Conservation (phyloP, 768 basidiomycete species). For the Cystofilobasidium bisporidii region DNA sequence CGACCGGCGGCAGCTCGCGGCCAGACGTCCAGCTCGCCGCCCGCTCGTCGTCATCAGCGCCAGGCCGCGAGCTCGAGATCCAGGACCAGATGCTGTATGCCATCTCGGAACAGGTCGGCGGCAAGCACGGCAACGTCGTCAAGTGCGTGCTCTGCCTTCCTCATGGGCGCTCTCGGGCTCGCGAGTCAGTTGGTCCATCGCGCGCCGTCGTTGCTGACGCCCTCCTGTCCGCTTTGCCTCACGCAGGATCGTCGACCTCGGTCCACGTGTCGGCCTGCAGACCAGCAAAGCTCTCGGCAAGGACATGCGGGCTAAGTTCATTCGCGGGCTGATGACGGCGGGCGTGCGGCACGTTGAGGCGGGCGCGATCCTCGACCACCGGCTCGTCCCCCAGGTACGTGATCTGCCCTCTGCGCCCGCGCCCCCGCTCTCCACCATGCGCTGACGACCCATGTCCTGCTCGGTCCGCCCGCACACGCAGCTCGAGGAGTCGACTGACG, state of each 20-base stretch:
- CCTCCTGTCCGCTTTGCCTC: not conserved
- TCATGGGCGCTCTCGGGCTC: not conserved
- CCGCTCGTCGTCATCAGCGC: not conserved
- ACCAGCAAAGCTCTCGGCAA: slow-evolving; percentile 3
- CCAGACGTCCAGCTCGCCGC: too few relatives aligned
- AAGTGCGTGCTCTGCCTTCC: not conserved
- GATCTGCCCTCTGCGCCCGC: not conserved
- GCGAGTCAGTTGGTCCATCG: too few relatives aligned
- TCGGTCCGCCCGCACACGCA: slow-evolving; percentile 38
- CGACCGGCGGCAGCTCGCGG: too few relatives aligned
- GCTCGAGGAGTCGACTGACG: slow-evolving; percentile 80
- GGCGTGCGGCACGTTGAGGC: slow-evolving; percentile 4
- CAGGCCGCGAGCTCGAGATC: slow-evolving; percentile 15
- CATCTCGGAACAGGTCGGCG: not conserved
- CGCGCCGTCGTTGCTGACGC: not conserved
- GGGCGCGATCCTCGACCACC: slow-evolving; percentile 13
- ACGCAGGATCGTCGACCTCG: slow-evolving; percentile 3
- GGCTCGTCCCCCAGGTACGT: not conserved
- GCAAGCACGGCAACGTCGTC: not conserved
- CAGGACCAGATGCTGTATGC: slow-evolving; percentile 6
- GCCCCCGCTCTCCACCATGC: slow-evolving; percentile 24
- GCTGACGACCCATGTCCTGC: too few relatives aligned
- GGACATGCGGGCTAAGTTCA: not conserved
- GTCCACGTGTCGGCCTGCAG: not conserved
- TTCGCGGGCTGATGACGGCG: not conserved